Evolutionary conservation across 1,139 yeast species (phyloP).

Genomic region (Scheffersomyces cryptocercus): DNA sequence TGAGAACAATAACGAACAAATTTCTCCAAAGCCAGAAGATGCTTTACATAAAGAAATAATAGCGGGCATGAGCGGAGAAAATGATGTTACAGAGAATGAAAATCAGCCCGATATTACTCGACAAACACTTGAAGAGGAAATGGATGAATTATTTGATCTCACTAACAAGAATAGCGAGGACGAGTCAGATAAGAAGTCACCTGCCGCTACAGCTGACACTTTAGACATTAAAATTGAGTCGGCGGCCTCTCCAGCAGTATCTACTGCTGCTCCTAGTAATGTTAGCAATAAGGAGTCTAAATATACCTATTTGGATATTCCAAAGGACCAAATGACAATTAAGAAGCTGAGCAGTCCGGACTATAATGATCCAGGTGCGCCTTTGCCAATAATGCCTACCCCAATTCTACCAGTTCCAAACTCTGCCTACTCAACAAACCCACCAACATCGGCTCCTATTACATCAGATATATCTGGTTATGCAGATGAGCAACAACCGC

Average conservation of each 20-base stretch:
- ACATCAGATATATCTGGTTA: slow-evolving; percentile 6
- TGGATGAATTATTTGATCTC: slow-evolving; percentile 10
- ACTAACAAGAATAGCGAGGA: slow-evolving; percentile 3
- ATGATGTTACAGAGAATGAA: no score
- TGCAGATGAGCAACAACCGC: neutral
- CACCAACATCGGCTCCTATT: slow-evolving; percentile 11
- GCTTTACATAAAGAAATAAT: neutral
- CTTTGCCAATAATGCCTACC: slow-evolving; percentile 63
- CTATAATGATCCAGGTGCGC: slow-evolving; percentile 84
- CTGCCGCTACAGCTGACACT: neutral
- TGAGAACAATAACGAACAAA: neutral
- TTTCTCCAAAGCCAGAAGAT: slow-evolving; percentile 2
- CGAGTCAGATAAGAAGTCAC: slow-evolving; percentile 1
- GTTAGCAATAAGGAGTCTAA: neutral
- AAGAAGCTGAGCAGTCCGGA: slow-evolving; percentile 43
- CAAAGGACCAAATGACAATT: slow-evolving; percentile 52
- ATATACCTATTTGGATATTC: slow-evolving; percentile 43
- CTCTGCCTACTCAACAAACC: slow-evolving; percentile 8
- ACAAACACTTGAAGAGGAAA: slow-evolving; percentile 1
- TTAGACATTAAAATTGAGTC: neutral
- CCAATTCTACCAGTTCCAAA: slow-evolving; percentile 42
- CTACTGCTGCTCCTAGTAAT: neutral
- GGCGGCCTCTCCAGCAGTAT: neutral
- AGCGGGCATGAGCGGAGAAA: neutral
- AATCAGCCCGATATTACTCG: no score